Evolutionary conservation across 179 eudicot species (phyloP).

Genomic region (Beta macrorhiza): DNA sequence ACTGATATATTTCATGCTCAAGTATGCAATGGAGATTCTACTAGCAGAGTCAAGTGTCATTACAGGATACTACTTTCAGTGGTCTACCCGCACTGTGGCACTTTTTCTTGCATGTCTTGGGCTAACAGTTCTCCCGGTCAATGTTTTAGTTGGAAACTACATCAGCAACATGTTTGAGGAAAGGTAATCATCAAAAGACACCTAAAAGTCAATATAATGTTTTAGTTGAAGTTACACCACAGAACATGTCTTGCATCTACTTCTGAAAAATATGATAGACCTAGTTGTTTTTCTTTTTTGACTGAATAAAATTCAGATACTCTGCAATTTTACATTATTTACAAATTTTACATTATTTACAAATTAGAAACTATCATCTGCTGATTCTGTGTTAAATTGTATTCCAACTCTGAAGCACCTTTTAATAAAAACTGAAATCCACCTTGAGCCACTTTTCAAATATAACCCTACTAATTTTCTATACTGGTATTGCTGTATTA

Average conservation of each 20-base stretch:
- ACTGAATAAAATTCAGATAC: background rate
- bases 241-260: background rate
- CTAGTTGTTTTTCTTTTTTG: background rate
- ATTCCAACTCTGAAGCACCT: background rate
- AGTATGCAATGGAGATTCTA: conserved; percentile 49
- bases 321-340: background rate
- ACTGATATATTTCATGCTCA: conserved; percentile 48
- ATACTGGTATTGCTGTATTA: no score
- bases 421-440: background rate
- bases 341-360: background rate
- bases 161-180: conserved; percentile 50
- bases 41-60: conserved; percentile 49
- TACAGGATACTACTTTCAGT: conserved; percentile 38
- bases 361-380: background rate
- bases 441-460: background rate
- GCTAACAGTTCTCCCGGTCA: conserved; percentile 47
- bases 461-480: background rate
- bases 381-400: background rate
- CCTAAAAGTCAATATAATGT: background rate
- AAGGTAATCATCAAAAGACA: conserved; percentile 27
- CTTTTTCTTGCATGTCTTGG: conserved; percentile 52
- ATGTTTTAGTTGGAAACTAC: conserved; percentile 42
- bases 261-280: background rate
- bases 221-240: background rate
- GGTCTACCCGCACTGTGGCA: conserved; percentile 41